phyloP scores from a whole-genome alignment of 2,329 filamentous ascomycete genomes.

The Tolypocladium capitatum region DNA sequence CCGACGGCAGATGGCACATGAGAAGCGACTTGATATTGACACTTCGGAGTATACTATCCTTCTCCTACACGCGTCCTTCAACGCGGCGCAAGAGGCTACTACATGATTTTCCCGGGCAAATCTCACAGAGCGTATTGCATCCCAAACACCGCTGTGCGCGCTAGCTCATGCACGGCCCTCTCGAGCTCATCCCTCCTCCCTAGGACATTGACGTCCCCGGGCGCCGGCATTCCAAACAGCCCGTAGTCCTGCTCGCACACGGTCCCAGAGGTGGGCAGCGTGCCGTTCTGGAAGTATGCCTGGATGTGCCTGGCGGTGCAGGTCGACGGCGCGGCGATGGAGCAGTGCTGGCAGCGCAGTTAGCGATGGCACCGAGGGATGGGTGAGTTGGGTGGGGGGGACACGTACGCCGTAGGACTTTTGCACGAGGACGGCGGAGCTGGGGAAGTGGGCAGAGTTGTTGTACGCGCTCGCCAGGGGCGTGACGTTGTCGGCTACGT shows the following conservation, averaged over 20 bases:
- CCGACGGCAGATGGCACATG: neutral
- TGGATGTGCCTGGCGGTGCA: slow-evolving; percentile 29
- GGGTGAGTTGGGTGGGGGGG: neutral
- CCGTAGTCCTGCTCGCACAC: slow-evolving; percentile 31
- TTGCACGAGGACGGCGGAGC: slow-evolving; percentile 32
- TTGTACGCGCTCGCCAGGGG: slow-evolving; percentile 30
- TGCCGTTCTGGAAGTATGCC: slow-evolving; percentile 31
- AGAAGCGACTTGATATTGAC: neutral
- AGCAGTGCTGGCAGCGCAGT: slow-evolving; percentile 30
- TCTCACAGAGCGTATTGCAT: neutral
- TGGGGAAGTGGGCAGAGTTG: slow-evolving; percentile 29
- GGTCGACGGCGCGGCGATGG: slow-evolving; percentile 27
- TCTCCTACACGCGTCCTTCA: neutral
- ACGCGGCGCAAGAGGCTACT: neutral
- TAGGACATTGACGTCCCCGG: neutral
- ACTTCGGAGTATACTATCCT: neutral
- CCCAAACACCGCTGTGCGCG: neutral
- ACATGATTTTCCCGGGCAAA: neutral
- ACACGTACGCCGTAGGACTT: slow-evolving; percentile 35
- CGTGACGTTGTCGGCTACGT: slow-evolving; percentile 34
- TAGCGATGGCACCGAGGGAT: neutral
- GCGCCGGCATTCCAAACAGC: slow-evolving; percentile 24
- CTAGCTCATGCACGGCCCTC: neutral
- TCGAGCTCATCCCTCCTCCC: neutral
- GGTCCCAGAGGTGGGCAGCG: slow-evolving; percentile 28